phyloP scores from a whole-genome alignment of 2,329 filamentous ascomycete genomes.

The Mycogone perniciosa region DNA sequence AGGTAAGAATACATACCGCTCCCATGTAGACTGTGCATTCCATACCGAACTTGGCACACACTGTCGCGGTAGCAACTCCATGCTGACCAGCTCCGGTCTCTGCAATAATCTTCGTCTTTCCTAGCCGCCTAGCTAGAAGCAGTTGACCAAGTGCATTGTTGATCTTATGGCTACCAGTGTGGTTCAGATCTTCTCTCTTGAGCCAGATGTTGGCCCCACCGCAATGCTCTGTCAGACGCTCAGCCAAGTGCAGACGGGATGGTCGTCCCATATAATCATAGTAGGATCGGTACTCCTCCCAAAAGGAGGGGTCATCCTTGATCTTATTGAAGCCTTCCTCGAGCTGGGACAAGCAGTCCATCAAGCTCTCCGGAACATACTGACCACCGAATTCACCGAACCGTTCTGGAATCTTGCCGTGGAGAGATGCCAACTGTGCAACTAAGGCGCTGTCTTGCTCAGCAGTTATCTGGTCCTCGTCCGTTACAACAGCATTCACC shows the following conservation, averaged over 20 bases:
- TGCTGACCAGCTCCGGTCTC: constrained; percentile 97
- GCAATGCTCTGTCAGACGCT: constrained; percentile 79
- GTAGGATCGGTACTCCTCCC: constrained; percentile 93
- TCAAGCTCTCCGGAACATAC: constrained; percentile 94
- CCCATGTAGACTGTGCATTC: constrained; percentile 98
- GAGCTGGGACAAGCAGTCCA: constrained; percentile 90
- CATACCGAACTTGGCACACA: constrained; percentile 98
- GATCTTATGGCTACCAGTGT: constrained; percentile 98
- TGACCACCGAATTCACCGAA: constrained; percentile 97
- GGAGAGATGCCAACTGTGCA: constrained; percentile 79
- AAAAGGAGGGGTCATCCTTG: constrained; percentile 82
- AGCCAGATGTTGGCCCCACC: constrained; percentile 95
- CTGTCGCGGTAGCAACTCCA: constrained; percentile 93
- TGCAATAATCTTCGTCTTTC: constrained; percentile 95
- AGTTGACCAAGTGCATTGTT: constrained; percentile 97
- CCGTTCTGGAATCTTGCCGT: constrained; percentile 71
- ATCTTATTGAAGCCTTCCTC: constrained; percentile 87
- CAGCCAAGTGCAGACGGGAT: constrained; percentile 82
- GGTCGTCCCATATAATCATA: constrained; percentile 97
- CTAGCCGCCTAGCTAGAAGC: constrained; percentile 74
- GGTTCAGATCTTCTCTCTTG: constrained; percentile 95
- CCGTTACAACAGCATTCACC: constrained; percentile 54
- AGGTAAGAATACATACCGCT: constrained; percentile 43
- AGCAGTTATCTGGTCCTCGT: constrained; percentile 59
- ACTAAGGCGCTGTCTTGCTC: constrained; percentile 55